A percentile compares a stretch with the other conserved stretches of the same genome.
phyloP scores from a whole-genome alignment of 805 yeast genomes.

The Zygoascus flipseniorum region DNA sequence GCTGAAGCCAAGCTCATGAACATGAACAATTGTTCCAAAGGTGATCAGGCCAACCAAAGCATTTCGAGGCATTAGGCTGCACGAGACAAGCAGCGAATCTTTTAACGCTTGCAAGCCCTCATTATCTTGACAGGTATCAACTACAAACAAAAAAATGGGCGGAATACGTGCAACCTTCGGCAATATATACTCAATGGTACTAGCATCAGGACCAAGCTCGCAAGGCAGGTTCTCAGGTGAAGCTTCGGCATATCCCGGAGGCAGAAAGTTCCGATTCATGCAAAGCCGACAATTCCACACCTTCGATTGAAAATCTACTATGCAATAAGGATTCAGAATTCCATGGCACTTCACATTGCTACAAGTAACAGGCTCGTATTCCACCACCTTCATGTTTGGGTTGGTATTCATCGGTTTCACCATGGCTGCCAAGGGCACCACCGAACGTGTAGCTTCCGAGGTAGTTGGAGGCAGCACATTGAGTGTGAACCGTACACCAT shows the following conservation, averaged over 20 bases:
- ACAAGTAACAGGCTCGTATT: slow-evolving; percentile 72
- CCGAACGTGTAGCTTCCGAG: slow-evolving; percentile 72
- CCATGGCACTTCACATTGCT: slow-evolving; percentile 60
- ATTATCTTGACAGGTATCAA: slow-evolving; percentile 81
- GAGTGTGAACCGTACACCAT: slow-evolving; percentile 63
- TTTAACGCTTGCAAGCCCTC: slow-evolving; percentile 78
- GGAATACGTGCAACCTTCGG: slow-evolving; percentile 57
- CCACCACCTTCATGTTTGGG: slow-evolving; percentile 59
- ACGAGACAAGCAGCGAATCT: slow-evolving; percentile 66
- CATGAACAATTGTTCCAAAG: slow-evolving; percentile 82
- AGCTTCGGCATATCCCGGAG: slow-evolving; percentile 71
- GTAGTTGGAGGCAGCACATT: slow-evolving; percentile 77
- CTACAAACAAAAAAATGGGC: slow-evolving; percentile 78
- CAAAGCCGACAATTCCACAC: slow-evolving; percentile 85
- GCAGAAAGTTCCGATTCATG: slow-evolving; percentile 65
- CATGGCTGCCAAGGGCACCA: slow-evolving; percentile 80
- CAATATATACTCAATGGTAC: slow-evolving; percentile 80
- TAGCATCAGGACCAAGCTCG: slow-evolving; percentile 57
- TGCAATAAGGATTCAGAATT: slow-evolving; percentile 66
- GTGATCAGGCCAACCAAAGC: slow-evolving; percentile 82
- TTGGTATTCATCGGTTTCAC: slow-evolving; percentile 77
- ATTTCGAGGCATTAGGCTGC: slow-evolving; percentile 78
- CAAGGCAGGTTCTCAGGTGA: slow-evolving; percentile 70
- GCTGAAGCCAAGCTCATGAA: slow-evolving; percentile 68
- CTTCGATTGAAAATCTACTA: slow-evolving; percentile 63